Base-by-base conservation (phyloP, 495 filamentous ascomycete species). In the Penicillium canescens region DNA sequence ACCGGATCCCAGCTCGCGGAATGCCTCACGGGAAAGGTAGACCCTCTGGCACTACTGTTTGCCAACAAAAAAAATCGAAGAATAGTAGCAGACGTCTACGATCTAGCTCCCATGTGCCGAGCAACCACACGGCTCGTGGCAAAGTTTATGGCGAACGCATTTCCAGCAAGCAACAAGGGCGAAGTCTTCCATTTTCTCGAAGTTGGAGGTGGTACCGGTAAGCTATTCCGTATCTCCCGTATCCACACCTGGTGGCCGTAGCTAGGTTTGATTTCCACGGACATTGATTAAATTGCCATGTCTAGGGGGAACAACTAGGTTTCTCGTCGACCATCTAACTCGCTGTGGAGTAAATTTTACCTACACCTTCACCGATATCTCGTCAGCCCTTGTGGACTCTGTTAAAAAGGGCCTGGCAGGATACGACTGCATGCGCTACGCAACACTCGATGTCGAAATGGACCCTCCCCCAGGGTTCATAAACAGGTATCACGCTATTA, bases 321-420 rank as follows among this genome's bases (percentile, higher is more conserved):
- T 52, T 28, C 45, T 75, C 3, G 56, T 69, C 18, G 57, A 61
- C 1, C 31, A 46, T 13, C 42, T 76, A 6, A 50, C 54, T 3
- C 41, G 49, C 1, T 39, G 54, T 14, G 54, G 57, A 24, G 47
- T 66, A 3, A 50, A 62, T 3, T 54, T 79, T 54, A 50, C 65
- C 31, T 82, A 82, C 42, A 77, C 72, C 0, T 78, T 82, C 53
- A 78, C 74, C 1, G 78, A 82, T 39, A 43, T 80, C 4, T 71
- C 70, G 0, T 40, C 67, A 1, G 69, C 72, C 0, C 61, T 82
- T 1, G 73, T 80, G 0, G 54, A 68, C 0, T 42, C 46, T 1
- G 74, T 68, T 1, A 61, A 59, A 26, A 60, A 59, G 14, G 67
- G 57, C 7, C 76, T 73, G 43, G 33, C 52, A n/a, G 21, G 47